phyloP scores from a whole-genome alignment of 2,329 filamentous ascomycete genomes.

The Ophiosphaerella narmari region DNA sequence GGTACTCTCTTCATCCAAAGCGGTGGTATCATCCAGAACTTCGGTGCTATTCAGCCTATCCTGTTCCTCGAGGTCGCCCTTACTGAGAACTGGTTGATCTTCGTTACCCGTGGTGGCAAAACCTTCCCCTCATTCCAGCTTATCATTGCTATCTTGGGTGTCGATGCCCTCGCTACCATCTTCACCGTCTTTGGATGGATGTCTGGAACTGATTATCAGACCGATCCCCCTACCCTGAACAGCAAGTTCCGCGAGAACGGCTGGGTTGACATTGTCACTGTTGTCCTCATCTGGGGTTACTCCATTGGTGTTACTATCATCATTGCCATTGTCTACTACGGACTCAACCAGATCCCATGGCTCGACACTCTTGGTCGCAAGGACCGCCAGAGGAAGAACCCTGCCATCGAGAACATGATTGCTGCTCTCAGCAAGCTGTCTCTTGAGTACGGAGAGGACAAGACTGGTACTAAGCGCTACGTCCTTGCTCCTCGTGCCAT shows the following conservation, averaged over 20 bases:
- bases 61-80: slow-evolving; percentile 59
- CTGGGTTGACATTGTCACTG: slow-evolving; percentile 66
- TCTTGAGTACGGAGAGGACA: slow-evolving; percentile 62
- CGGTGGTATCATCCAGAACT: slow-evolving; percentile 77
- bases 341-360: slow-evolving; percentile 63
- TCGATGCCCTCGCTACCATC: slow-evolving; percentile 72
- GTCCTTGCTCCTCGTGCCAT: slow-evolving; percentile 52
- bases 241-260: slow-evolving; percentile 53
- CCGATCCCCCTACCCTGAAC: slow-evolving; percentile 48
- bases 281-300: slow-evolving; percentile 68
- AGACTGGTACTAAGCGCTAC: slow-evolving; percentile 52
- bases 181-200: slow-evolving; percentile 80
- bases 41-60: slow-evolving; percentile 74
- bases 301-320: slow-evolving; percentile 69
- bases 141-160: slow-evolving; percentile 70
- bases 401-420: slow-evolving; percentile 69
- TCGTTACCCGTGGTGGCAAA: slow-evolving; percentile 64
- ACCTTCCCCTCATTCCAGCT: slow-evolving; percentile 78
- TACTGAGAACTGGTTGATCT: slow-evolving; percentile 61
- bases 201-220: slow-evolving; percentile 55
- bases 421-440: slow-evolving; percentile 67
- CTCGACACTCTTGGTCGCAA: slow-evolving; percentile 67
- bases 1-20: slow-evolving; percentile 70
- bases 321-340: slow-evolving; percentile 68
- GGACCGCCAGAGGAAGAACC: slow-evolving; percentile 65